These are phyloP conservation scores for Firmiana major DNA, from an alignment of 345 rosid species.

Conservation along the genomic window DNA sequence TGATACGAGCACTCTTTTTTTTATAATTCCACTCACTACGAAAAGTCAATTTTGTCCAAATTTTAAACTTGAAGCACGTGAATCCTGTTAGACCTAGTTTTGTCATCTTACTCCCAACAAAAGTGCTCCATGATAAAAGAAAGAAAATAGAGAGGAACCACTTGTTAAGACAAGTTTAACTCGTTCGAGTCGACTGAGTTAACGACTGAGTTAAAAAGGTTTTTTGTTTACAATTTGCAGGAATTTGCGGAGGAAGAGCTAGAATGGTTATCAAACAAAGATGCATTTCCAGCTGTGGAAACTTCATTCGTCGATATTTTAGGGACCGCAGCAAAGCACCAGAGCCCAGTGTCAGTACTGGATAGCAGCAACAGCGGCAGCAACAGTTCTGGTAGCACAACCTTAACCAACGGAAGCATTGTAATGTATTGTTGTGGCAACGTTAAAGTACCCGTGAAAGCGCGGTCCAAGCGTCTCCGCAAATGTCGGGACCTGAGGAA, in stretches of 20 bases:
- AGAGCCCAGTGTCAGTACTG: conserved; percentile 63
- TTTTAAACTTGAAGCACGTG: neutral
- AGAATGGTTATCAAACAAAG: conserved; percentile 78
- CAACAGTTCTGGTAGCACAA: conserved; percentile 33
- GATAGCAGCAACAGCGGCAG: conserved; percentile 57
- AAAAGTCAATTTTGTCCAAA: conserved; percentile 25
- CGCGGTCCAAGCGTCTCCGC: conserved; percentile 58
- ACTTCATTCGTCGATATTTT: conserved; percentile 38
- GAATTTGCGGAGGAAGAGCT: conserved; percentile 69
- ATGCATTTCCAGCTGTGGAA: conserved; percentile 68
- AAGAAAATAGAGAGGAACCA: neutral
- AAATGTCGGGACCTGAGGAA: conserved; percentile 35
- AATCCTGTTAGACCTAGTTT: neutral
- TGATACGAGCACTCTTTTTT: neutral
- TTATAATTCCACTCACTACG: neutral
- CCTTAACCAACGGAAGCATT: conserved; percentile 19
- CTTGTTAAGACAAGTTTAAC: neutral
- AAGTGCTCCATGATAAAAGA: neutral
- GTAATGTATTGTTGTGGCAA: conserved; percentile 42
- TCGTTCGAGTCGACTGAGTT: conserved; percentile 18
- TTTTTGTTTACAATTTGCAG: conserved; percentile 19
- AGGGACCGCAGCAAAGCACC: conserved; percentile 31
- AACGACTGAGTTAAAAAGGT: neutral
- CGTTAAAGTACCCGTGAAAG: conserved; percentile 44
- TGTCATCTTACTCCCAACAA: neutral